Evolutionary conservation across 177 flowering plant species (phyloP).

Genomic region (Telopea speciosissima): DNA sequence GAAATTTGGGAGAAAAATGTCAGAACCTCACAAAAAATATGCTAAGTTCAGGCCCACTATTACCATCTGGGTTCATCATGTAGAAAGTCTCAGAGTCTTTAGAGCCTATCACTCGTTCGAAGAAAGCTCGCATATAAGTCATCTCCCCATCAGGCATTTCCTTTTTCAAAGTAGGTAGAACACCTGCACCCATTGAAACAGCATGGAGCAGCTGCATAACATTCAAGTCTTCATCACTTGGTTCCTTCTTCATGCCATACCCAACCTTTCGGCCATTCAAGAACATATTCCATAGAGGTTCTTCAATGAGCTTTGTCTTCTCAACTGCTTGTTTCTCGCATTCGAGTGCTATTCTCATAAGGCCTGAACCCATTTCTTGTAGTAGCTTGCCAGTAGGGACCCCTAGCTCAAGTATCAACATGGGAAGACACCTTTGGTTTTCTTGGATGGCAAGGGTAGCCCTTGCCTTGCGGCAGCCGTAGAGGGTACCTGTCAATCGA

Average conservation of each 20-base stretch:
- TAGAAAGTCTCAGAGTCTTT: neutral
- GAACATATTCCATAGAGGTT: constrained; percentile 77
- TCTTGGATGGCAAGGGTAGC: constrained; percentile 64
- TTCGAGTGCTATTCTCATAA: constrained; percentile 67
- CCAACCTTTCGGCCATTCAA: constrained; percentile 68
- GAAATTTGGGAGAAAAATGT: no score
- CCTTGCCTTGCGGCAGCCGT: constrained; percentile 52
- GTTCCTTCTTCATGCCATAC: constrained; percentile 54
- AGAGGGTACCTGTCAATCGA: constrained; percentile 68
- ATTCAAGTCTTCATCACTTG: constrained; percentile 55
- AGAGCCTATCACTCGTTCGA: neutral
- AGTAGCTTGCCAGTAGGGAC: constrained; percentile 60
- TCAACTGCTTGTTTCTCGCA: constrained; percentile 42
- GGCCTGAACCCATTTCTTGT: constrained; percentile 67
- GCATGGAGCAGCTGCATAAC: constrained; percentile 40
- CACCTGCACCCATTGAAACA: neutral
- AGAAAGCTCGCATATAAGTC: neutral
- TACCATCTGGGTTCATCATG: constrained; percentile 1
- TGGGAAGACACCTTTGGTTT: constrained; percentile 46
- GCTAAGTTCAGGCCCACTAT: neutral
- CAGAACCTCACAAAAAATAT: neutral
- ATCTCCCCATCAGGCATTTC: neutral
- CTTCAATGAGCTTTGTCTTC: constrained; percentile 49
- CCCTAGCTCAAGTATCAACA: constrained; percentile 54
- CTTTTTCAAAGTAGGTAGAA: neutral